These are phyloP conservation scores for Melampsora larici-populina DNA, from an alignment of 1,284 basidiomycete genomes.

Conservation along the genomic window DNA sequence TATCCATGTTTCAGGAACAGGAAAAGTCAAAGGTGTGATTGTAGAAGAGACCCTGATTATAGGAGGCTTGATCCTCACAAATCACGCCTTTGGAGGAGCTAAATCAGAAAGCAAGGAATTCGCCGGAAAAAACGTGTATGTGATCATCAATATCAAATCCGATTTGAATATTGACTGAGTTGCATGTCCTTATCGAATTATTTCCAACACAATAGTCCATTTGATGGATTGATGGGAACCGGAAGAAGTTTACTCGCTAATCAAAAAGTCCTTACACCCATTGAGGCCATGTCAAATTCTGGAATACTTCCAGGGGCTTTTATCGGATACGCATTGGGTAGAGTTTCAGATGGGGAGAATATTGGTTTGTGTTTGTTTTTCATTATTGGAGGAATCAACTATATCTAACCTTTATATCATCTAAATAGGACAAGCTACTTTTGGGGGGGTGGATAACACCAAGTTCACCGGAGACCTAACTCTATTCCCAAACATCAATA, in stretches of 20 bases:
- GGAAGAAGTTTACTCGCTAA: slow-evolving; percentile 68
- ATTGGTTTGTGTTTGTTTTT: slow-evolving; percentile 23
- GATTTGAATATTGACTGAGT: slow-evolving; percentile 43
- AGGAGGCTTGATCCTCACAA: slow-evolving; percentile 64
- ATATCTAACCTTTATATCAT: slow-evolving; percentile 54
- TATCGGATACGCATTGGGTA: slow-evolving; percentile 74
- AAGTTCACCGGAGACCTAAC: slow-evolving; percentile 61
- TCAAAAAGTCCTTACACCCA: slow-evolving; percentile 66
- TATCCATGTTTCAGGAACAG: slow-evolving; percentile 54
- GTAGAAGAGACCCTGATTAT: slow-evolving; percentile 67
- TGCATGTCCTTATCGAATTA: slow-evolving; percentile 46
- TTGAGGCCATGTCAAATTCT: slow-evolving; percentile 66
- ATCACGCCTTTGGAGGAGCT: slow-evolving; percentile 71
- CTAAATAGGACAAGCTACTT: slow-evolving; percentile 59
- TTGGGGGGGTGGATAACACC: slow-evolving; percentile 69
- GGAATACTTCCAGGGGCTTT: slow-evolving; percentile 67
- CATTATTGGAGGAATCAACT: slow-evolving; percentile 71
- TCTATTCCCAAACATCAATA: slow-evolving; percentile 52
- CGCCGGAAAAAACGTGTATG: slow-evolving; percentile 51
- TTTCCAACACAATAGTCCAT: slow-evolving; percentile 56
- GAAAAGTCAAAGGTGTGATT: slow-evolving; percentile 66
- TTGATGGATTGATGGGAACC: slow-evolving; percentile 81
- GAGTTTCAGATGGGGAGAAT: slow-evolving; percentile 58
- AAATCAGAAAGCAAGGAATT: slow-evolving; percentile 66
- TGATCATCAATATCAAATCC: slow-evolving; percentile 5